Evolutionary conservation across 441 rosid genomes (phyloP), one percentile per base, ranked within the genome.

Genomic region (Gossypium lobatum): DNA sequence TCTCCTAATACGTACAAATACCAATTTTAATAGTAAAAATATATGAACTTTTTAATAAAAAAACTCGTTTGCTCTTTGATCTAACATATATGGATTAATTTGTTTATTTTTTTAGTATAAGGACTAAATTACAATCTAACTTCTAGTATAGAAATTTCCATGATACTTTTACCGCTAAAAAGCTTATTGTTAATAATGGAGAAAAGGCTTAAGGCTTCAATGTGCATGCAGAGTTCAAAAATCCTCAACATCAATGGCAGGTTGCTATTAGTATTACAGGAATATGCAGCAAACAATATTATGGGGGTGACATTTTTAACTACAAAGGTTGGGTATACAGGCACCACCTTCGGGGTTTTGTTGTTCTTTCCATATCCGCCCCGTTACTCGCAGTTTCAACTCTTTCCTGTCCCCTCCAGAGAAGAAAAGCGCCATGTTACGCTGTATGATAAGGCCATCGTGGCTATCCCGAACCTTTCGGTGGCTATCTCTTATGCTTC

Each of bases 321-420:
- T 87, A 84, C 92, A 90, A 50, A 92, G 90, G 81, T 88, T 92
- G 66, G 97, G 98, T 53, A 89, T 89, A 85, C 97, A 91, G 3
- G 88, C 89, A 39, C 91, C 93, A 4, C 88, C 97, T 78, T 93
- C 96, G 14, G 85, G 89, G 76, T 88, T 93, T 78, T 89, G 98
- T 77, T 91, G 96, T 78, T 95, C 98, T 82, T 95, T 95, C 98
- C 98, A 95, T 77, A 95, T 95, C 74, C 96, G 79, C 3, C 98
- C 97, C 0, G 97, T 92, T 48, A 95, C 93, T 77, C 96, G 81
- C 25, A 95, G 92, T 80, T 95, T 95, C 78, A 95, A 75, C 81
- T 92, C 98, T 85, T 92, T 95, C 85, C 97, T 82, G 48, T 95
- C 97, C 20, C 98, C 98, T 45, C 98, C 98, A 1, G 98, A 93